Conservation (phyloP, 2,329 filamentous ascomycete genomes). For the Penicillium sp. region DNA sequence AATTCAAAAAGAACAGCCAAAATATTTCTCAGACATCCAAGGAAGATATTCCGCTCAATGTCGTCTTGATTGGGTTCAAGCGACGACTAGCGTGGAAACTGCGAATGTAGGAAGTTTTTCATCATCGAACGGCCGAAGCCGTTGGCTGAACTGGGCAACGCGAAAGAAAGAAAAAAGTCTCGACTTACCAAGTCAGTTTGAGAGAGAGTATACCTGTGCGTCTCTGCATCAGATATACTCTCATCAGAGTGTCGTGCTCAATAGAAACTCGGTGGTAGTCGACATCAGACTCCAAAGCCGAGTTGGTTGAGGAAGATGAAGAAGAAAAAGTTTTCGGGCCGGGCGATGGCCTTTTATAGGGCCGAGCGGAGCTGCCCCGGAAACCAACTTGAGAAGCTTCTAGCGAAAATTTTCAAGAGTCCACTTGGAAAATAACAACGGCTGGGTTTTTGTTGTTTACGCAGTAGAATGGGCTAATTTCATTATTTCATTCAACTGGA, state of each 20-base stretch:
- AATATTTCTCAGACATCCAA: constrained; percentile 38
- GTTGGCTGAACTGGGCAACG: constrained; percentile 18
- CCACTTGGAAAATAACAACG: constrained; percentile 7
- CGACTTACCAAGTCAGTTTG: constrained; percentile 25
- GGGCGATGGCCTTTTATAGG: constrained; percentile 31
- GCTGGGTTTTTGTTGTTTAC: no score
- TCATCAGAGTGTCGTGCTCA: neutral
- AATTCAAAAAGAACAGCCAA: constrained; percentile 22
- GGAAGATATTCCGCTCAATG: constrained; percentile 38
- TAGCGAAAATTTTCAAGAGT: constrained; percentile 20
- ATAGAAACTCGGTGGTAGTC: neutral
- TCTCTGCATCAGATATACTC: neutral
- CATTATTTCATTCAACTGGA: no score
- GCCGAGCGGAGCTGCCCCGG: constrained; percentile 32
- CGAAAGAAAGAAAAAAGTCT: constrained; percentile 6
- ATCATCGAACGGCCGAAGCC: constrained; percentile 35
- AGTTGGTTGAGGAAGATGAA: constrained; percentile 16
- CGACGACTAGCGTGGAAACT: constrained; percentile 42
- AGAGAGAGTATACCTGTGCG: neutral
- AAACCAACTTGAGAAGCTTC: constrained; percentile 32
- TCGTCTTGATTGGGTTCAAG: constrained; percentile 36
- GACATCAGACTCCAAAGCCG: constrained; percentile 12
- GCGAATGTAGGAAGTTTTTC: constrained; percentile 45
- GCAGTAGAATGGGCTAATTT: neutral
- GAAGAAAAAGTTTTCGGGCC: constrained; percentile 27